Evolutionary conservation across 495 filamentous ascomycete species (phyloP).

Genomic region (Daldinia grandis): DNA sequence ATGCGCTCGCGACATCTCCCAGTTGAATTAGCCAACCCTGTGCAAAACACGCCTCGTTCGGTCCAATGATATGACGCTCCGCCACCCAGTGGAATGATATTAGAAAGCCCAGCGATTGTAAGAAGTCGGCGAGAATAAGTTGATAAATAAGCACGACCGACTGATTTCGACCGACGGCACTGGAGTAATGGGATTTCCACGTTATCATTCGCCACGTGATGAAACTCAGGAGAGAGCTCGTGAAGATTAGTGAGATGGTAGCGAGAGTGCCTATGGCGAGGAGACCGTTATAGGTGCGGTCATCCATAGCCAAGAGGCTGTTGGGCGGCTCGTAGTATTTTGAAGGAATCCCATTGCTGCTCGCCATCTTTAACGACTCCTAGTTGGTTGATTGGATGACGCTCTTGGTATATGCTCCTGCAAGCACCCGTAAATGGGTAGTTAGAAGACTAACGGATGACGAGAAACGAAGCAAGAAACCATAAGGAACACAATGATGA

Average conservation of each 20-base stretch:
- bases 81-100: constrained; percentile 66
- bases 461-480: neutral
- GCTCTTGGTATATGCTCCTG: neutral
- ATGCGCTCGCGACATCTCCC: constrained; percentile 67
- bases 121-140: constrained; percentile 68
- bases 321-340: constrained; percentile 26
- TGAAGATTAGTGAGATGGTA: constrained; percentile 58
- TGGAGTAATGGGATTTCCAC: constrained; percentile 57
- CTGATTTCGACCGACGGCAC: constrained; percentile 64
- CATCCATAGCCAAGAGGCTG: constrained; percentile 27
- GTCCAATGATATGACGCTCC: constrained; percentile 58
- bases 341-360: constrained; percentile 18
- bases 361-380: constrained; percentile 18
- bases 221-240: constrained; percentile 54
- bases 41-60: constrained; percentile 62
- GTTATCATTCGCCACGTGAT: constrained; percentile 63
- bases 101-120: constrained; percentile 67
- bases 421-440: neutral
- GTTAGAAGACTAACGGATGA: neutral
- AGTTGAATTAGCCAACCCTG: constrained; percentile 71
- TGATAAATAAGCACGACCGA: constrained; percentile 72
- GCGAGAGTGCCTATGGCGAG: constrained; percentile 59
- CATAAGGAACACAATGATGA: neutral
- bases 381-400: neutral
- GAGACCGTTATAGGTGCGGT: constrained; percentile 35